Conservation (phyloP, 73 alveolate species). For the Paramecium tetraurelia region DNA sequence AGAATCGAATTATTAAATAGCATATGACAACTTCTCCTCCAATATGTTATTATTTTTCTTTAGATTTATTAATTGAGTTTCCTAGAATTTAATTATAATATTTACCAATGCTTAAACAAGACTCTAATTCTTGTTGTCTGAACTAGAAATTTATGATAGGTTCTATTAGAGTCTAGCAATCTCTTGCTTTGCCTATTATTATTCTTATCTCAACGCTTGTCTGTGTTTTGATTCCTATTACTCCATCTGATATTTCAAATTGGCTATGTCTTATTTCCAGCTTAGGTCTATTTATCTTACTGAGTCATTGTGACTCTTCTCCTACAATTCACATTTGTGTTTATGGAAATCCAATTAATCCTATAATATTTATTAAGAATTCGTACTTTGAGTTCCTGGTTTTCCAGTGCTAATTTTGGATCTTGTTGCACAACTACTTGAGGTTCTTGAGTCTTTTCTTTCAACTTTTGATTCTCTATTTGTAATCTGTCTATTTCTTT, state of each 20-base stretch:
- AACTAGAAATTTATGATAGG: not conserved
- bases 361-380: not conserved
- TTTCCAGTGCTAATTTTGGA: not conserved
- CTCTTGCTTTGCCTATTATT: not conserved
- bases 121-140: conserved; percentile 6
- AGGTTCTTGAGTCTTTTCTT: not conserved
- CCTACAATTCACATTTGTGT: not conserved
- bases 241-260: not conserved
- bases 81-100: not conserved
- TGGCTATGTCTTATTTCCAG: conserved; percentile 37
- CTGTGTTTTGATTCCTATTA: conserved; percentile 18
- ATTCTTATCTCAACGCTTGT: not conserved
- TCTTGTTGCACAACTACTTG: not conserved
- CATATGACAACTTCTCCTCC: conserved; percentile 11
- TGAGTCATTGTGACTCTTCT: conserved; percentile 17
- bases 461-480: not conserved
- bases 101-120: conserved; percentile 3
- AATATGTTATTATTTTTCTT: not conserved
- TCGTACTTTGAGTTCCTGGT: not conserved
- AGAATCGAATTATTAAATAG: not conserved
- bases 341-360: conserved; percentile 1
- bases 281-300: conserved; percentile 14
- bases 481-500: conserved; percentile 16
- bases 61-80: not conserved
- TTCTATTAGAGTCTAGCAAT: not conserved